These are phyloP conservation scores for Ilyonectria sp. DNA, from an alignment of 2,329 filamentous ascomycete species.

Conservation along the genomic window DNA sequence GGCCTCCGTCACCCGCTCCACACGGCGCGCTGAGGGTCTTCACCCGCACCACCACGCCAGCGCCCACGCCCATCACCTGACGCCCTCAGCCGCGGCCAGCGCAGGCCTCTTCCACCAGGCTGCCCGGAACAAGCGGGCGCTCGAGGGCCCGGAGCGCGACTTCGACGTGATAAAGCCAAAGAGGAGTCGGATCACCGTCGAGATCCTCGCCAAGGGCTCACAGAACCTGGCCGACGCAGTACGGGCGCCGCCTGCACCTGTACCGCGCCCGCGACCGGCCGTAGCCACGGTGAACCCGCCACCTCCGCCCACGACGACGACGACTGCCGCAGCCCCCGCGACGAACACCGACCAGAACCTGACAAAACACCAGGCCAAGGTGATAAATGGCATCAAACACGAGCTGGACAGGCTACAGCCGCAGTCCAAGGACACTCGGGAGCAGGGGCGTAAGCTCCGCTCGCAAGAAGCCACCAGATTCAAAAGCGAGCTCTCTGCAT, in stretches of 20 bases:
- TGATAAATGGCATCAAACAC: conserved; percentile 73
- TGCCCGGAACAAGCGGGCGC: conserved; percentile 61
- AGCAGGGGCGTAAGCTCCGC: conserved; percentile 83
- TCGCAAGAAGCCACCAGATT: conserved; percentile 88
- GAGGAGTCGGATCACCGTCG: conserved; percentile 67
- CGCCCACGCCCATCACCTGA: conserved; percentile 39
- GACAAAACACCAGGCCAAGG: conserved; percentile 71
- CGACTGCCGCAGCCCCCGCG: conserved; percentile 29
- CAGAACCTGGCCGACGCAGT: conserved; percentile 40
- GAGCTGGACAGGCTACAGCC: conserved; percentile 72
- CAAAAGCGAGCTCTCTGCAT: conserved; percentile 92
- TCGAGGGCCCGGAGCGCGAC: conserved; percentile 62
- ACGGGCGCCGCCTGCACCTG: conserved; percentile 46
- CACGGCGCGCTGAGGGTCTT: conserved; percentile 64
- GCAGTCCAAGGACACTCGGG: conserved; percentile 60
- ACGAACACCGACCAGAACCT: conserved; percentile 49
- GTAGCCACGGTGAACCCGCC: conserved; percentile 36
- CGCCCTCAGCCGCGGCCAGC: conserved; percentile 49
- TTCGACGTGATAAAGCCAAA: conserved; percentile 63
- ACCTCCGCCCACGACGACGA: conserved; percentile 29
- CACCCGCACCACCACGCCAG: conserved; percentile 54
- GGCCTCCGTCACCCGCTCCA: conserved; percentile 68
- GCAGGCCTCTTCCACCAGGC: conserved; percentile 52
- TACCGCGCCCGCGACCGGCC: conserved; percentile 41
- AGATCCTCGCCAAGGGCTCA: conserved; percentile 60